phyloP scores from a whole-genome alignment of 2,329 filamentous ascomycete species.

The Lomentospora prolificans region DNA sequence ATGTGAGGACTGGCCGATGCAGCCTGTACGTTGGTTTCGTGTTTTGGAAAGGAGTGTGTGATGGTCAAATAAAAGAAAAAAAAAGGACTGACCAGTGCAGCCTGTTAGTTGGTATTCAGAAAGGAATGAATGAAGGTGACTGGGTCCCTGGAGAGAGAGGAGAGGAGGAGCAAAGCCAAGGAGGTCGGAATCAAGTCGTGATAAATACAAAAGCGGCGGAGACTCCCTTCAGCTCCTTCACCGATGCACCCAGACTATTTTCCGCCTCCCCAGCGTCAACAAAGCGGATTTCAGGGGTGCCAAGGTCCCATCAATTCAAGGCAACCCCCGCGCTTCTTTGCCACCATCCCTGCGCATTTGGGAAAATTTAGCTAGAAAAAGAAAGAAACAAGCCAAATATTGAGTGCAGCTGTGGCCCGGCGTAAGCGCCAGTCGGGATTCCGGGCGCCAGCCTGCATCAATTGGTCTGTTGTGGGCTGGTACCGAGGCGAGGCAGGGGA shows the following conservation, averaged over 20 bases:
- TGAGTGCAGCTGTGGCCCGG: too few relatives aligned
- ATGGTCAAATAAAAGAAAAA: neutral
- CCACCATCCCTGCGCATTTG: too few relatives aligned
- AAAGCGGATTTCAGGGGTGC: neutral
- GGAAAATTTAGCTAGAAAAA: too few relatives aligned
- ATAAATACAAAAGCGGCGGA: neutral
- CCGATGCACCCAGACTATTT: too few relatives aligned
- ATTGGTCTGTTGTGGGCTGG: too few relatives aligned
- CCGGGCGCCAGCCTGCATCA: too few relatives aligned
- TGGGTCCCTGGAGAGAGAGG: neutral
- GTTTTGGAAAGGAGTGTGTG: neutral
- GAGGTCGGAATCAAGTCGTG: neutral
- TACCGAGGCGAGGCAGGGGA: neutral
- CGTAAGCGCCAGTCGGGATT: too few relatives aligned
- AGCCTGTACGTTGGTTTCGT: neutral
- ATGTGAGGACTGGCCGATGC: neutral
- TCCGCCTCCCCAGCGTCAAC: neutral
- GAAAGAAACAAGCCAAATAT: neutral
- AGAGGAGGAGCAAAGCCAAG: neutral
- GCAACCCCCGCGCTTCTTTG: too few relatives aligned
- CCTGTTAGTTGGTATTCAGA: neutral
- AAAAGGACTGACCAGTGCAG: neutral
- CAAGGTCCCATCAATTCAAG: neutral
- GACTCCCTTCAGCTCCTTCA: too few relatives aligned
- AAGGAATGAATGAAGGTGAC: slow-evolving; percentile 3